Percentiles rank a stretch among this genome's conserved stretches.
Evolutionary conservation across 148 eudicot genomes (phyloP).

Genomic region (Talinum fruticosum): DNA sequence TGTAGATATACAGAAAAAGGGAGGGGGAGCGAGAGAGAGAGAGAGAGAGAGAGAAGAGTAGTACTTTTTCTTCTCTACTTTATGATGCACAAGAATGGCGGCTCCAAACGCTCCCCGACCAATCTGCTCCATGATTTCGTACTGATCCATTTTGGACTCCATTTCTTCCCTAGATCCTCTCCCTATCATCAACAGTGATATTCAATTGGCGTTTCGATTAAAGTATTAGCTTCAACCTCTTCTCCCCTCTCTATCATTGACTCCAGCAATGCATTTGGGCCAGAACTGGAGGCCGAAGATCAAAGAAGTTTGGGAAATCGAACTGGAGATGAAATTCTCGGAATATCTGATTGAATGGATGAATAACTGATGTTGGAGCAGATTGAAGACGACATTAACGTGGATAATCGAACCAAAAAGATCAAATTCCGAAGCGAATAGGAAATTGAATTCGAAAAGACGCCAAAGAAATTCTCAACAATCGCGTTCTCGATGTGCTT

Average conservation of each 20-base stretch:
- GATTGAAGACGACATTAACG: not conserved
- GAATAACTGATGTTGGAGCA: not conserved
- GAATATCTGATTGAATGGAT: not conserved
- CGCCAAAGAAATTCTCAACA: not conserved
- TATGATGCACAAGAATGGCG: constrained; percentile 93
- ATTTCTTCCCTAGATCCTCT: constrained; percentile 28
- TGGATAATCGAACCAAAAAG: not conserved
- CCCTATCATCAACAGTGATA: not conserved
- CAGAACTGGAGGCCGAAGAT: not conserved
- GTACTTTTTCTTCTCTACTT: constrained; percentile 78
- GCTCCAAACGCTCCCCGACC: constrained; percentile 99
- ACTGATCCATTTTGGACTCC: constrained; percentile 96
- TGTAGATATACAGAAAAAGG: not conserved
- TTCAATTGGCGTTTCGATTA: not conserved
- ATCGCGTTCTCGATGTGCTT: constrained; percentile 17
- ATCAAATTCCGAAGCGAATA: constrained; percentile 9
- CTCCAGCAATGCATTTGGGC: not conserved
- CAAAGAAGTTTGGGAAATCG: not conserved
- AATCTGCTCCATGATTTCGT: constrained; percentile 99
- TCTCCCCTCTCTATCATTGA: not conserved
- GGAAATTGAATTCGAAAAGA: not conserved
- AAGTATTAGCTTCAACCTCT: not conserved
- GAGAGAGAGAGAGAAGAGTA: not conserved
- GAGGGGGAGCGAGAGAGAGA: too few species aligned
- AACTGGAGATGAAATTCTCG: not conserved